Evolutionary conservation across 192 early-diverging fungal genomes (phyloP).

Genomic region (Powellomyces hirtus): DNA sequence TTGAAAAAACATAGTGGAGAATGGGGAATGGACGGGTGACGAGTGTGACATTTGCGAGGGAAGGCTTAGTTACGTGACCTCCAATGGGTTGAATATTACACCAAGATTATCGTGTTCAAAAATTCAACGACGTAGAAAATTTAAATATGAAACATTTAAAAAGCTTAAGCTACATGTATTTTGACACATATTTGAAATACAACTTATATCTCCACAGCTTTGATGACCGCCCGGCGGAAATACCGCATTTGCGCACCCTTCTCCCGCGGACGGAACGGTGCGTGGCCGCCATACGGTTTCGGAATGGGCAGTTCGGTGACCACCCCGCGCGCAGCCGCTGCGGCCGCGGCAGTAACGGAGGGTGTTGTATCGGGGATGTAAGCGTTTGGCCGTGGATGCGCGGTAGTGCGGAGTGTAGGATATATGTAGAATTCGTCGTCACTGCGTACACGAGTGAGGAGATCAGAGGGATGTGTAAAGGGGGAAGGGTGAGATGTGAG

Average conservation of each 20-base stretch:
- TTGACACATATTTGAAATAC: too few relatives aligned
- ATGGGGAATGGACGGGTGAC: too few relatives aligned
- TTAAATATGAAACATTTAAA: too few relatives aligned
- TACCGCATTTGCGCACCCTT: constrained; percentile 49
- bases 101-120: too few relatives aligned
- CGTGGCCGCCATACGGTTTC: constrained; percentile 55
- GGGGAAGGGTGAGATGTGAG: not conserved
- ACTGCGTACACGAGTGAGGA: constrained; percentile 11
- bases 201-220: constrained; percentile 52
- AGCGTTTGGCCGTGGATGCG: constrained; percentile 59
- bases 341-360: constrained; percentile 17
- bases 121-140: too few relatives aligned
- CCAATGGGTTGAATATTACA: too few relatives aligned
- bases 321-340: not conserved
- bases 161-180: too few relatives aligned
- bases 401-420: constrained; percentile 45
- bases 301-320: constrained; percentile 57
- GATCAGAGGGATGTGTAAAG: not conserved
- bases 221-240: constrained; percentile 45
- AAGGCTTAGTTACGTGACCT: too few relatives aligned
- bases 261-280: constrained; percentile 59
- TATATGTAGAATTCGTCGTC: constrained; percentile 54
- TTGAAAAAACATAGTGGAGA: too few relatives aligned
- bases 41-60: too few relatives aligned
- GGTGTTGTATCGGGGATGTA: constrained; percentile 49